phyloP scores from a whole-genome alignment of 2,329 filamentous ascomycete species.

The Microdochium nivale region DNA sequence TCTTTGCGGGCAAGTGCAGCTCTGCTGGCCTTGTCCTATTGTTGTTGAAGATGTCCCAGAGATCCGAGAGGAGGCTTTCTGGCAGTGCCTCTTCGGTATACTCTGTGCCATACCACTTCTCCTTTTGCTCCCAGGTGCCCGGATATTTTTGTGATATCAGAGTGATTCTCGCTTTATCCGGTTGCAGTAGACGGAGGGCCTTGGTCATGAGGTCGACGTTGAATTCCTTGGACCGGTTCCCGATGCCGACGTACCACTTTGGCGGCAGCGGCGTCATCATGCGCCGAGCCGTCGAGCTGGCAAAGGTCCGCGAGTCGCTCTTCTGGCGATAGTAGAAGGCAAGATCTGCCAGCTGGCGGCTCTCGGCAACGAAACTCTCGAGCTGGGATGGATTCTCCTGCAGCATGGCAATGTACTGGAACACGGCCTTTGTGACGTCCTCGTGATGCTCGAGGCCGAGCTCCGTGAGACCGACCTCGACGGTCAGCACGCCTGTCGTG shows the following conservation, averaged over 20 bases:
- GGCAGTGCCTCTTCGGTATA: constrained; percentile 79
- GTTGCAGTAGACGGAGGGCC: constrained; percentile 64
- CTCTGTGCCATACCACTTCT: constrained; percentile 97
- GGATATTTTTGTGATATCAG: constrained; percentile 78
- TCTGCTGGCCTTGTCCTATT: constrained; percentile 51
- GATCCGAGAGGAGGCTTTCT: constrained; percentile 60
- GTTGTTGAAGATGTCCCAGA: constrained; percentile 54
- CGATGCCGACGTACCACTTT: constrained; percentile 79
- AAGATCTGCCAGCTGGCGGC: constrained; percentile 72
- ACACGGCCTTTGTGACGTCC: constrained; percentile 74
- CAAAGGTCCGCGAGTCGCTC: constrained; percentile 79
- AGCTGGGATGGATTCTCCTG: constrained; percentile 71
- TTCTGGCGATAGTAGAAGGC: constrained; percentile 96
- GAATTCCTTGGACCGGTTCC: constrained; percentile 69
- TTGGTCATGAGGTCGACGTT: constrained; percentile 67
- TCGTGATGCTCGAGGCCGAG: constrained; percentile 68
- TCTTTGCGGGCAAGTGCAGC: constrained; percentile 82
- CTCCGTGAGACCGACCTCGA: constrained; percentile 72
- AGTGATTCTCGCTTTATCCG: constrained; percentile 82
- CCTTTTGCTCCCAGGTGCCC: constrained; percentile 76
- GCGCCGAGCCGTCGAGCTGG: constrained; percentile 70
- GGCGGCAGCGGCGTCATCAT: constrained; percentile 90
- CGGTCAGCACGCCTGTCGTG: constrained; percentile 66
- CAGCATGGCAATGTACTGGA: constrained; percentile 86
- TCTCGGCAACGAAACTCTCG: constrained; percentile 93